Conservation (phyloP, 768 basidiomycete species). For the Fistulinella prunicolor region DNA sequence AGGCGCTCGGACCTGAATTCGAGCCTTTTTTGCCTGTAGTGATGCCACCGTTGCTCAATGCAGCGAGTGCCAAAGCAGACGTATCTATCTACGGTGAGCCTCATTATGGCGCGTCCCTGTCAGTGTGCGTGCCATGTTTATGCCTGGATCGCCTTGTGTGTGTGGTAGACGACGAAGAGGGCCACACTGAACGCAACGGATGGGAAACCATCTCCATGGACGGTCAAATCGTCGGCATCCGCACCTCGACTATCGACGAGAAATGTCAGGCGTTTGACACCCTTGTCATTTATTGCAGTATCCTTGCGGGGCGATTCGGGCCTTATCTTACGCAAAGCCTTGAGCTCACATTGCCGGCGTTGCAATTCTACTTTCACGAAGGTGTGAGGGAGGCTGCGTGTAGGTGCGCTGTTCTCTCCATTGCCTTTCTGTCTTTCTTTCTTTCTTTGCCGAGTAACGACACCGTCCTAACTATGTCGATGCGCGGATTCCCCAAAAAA, state of each 20-base stretch:
- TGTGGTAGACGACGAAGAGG: slow-evolving; percentile 54
- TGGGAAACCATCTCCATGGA: slow-evolving; percentile 80
- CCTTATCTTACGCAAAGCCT: slow-evolving; percentile 72
- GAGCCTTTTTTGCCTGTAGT: slow-evolving; percentile 84
- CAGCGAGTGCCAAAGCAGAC: slow-evolving; percentile 79
- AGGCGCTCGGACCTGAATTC: slow-evolving; percentile 80
- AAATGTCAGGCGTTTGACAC: slow-evolving; percentile 88
- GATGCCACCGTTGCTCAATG: slow-evolving; percentile 72
- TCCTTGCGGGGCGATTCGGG: slow-evolving; percentile 61
- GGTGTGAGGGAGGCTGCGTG: slow-evolving; percentile 76
- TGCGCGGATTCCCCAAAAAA: slow-evolving; percentile 22
- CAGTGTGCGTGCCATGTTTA: neutral
- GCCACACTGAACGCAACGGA: slow-evolving; percentile 59
- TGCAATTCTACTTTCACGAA: slow-evolving; percentile 81
- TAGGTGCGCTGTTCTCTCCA: slow-evolving; percentile 53
- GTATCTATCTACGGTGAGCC: slow-evolving; percentile 63
- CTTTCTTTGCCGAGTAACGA: neutral
- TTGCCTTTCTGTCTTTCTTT: too few species aligned
- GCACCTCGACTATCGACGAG: slow-evolving; percentile 79
- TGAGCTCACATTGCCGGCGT: slow-evolving; percentile 65
- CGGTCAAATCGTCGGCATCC: slow-evolving; percentile 72
- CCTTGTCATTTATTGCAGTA: slow-evolving; percentile 75
- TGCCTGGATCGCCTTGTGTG: neutral
- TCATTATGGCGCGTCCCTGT: too few species aligned
- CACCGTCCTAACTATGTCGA: neutral